Evolutionary conservation across 441 rosid genomes (phyloP).

Genomic region (Viola pubescens): DNA sequence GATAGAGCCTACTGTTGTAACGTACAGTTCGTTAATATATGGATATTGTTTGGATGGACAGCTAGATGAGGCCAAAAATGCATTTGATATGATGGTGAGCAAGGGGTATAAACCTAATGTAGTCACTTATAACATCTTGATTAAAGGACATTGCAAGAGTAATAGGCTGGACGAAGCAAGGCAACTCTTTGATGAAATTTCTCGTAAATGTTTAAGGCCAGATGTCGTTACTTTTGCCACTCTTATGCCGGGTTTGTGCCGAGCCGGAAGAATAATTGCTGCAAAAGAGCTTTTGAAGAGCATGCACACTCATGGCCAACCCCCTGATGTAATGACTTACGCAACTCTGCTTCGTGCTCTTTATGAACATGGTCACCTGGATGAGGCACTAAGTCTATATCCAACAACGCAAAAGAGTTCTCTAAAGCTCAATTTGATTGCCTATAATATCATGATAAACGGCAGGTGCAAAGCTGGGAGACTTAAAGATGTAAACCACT

Average conservation of each 20-base stretch:
- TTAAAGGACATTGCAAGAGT: constrained; percentile 1
- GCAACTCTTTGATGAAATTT: not conserved
- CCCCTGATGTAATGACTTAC: not conserved
- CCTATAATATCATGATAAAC: not conserved
- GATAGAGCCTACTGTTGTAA: not conserved
- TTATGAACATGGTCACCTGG: no score
- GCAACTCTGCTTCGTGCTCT: not conserved
- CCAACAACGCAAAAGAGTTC: no score
- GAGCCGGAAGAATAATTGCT: not conserved
- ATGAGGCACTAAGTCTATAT: no score
- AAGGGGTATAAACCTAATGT: constrained; percentile 3
- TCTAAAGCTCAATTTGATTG: not conserved
- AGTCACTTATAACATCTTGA: constrained; percentile 3
- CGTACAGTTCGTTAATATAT: not conserved
- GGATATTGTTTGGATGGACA: constrained; percentile 1
- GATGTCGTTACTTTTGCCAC: not conserved
- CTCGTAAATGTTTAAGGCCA: not conserved
- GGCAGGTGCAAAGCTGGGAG: not conserved
- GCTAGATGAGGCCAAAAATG: not conserved
- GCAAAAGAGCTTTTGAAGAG: not conserved
- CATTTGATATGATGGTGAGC: not conserved
- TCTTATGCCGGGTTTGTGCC: not conserved
- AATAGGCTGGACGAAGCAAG: not conserved
- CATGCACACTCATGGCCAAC: not conserved
- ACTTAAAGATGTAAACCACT: not conserved